Evolutionary conservation across 2,329 filamentous ascomycete genomes (phyloP).

Genomic region (Harringtonia lauricola): DNA sequence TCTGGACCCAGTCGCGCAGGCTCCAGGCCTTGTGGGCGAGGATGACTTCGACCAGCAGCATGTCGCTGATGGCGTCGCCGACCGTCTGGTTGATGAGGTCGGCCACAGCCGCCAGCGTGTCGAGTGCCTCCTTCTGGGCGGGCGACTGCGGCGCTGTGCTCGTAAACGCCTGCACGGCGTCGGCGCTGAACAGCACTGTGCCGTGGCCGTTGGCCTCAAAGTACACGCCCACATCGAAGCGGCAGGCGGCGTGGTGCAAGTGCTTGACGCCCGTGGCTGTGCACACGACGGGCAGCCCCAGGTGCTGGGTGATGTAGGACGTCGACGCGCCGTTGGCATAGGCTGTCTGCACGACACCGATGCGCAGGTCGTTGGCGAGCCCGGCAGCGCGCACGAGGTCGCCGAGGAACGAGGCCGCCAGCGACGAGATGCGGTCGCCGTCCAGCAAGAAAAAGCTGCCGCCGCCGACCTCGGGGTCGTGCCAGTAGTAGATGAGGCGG

Average conservation of each 20-base stretch:
- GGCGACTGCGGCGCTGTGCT: conserved; percentile 79
- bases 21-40: conserved; percentile 91
- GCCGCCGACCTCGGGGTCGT: conserved; percentile 65
- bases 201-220: conserved; percentile 98
- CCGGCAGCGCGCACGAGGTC: conserved; percentile 75
- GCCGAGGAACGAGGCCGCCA: conserved; percentile 89
- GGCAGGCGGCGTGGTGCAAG: conserved; percentile 89
- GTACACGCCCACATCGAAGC: conserved; percentile 93
- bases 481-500: conserved; percentile 90
- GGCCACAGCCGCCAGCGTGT: conserved; percentile 70
- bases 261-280: conserved; percentile 96
- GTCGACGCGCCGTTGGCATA: conserved; percentile 96
- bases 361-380: conserved; percentile 68
- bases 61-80: conserved; percentile 89
- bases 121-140: conserved; percentile 79
- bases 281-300: conserved; percentile 83
- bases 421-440: conserved; percentile 90
- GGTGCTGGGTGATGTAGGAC: conserved; percentile 76
- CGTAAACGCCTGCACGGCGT: conserved; percentile 68
- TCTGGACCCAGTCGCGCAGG: conserved; percentile 81
- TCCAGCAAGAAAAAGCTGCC: conserved; percentile 92
- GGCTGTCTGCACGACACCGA: conserved; percentile 92
- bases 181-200: conserved; percentile 85
- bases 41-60: conserved; percentile 91
- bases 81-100: conserved; percentile 98